phyloP scores from a whole-genome alignment of 2,329 filamentous ascomycete genomes.

The Teratosphaeria destructans region DNA sequence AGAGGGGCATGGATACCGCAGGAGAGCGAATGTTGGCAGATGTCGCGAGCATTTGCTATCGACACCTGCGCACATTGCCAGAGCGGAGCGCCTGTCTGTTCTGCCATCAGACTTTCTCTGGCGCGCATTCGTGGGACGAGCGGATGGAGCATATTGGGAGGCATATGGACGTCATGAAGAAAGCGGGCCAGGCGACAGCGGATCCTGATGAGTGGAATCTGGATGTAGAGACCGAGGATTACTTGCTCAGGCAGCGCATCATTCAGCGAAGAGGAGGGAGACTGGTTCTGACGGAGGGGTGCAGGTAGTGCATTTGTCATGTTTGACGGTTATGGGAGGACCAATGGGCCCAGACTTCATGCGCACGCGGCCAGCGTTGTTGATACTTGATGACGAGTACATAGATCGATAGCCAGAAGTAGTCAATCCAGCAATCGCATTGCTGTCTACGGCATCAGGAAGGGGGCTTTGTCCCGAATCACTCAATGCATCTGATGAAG shows the following conservation, averaged over 20 bases:
- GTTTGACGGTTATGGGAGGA: background rate
- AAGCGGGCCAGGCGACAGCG: conserved; percentile 16
- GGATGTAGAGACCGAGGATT: conserved; percentile 26
- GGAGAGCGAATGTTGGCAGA: conserved; percentile 31
- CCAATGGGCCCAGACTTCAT: background rate
- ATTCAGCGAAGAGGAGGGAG: conserved; percentile 10
- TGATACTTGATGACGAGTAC: no score
- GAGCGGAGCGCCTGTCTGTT: conserved; percentile 51
- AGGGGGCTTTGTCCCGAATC: background rate
- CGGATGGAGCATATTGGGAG: conserved; percentile 80
- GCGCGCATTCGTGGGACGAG: conserved; percentile 60
- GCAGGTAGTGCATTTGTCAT: background rate
- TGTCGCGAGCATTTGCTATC: conserved; percentile 49
- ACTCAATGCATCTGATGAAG: background rate
- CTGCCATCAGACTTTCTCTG: conserved; percentile 55
- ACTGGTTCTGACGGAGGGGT: background rate
- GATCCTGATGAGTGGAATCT: conserved; percentile 26
- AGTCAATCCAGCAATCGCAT: no score
- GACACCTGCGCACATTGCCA: conserved; percentile 53
- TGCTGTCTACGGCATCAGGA: background rate
- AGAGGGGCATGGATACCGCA: conserved; percentile 4
- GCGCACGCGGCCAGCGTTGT: background rate
- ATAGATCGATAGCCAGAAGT: background rate
- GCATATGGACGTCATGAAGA: conserved; percentile 58
- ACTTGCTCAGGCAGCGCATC: conserved; percentile 30